A percentile compares a stretch with the other conserved stretches of the same genome.
Evolutionary conservation across 139 green algal genomes (phyloP).

Genomic region (Picochlorum sp.): DNA sequence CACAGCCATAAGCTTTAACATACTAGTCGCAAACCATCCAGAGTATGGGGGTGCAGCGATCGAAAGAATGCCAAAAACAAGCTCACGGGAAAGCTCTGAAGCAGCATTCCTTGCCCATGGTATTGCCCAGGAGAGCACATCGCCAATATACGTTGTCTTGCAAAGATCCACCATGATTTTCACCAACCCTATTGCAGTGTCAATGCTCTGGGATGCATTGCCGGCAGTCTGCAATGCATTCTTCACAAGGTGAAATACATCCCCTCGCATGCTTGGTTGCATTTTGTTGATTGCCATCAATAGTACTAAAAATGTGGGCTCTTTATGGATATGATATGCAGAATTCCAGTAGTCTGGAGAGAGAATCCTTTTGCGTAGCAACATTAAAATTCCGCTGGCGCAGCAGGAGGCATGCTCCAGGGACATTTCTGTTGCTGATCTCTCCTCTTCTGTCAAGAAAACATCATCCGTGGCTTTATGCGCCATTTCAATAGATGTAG

Average conservation of each 20-base stretch:
- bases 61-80: conserved; percentile 34
- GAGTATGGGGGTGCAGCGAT: conserved; percentile 38
- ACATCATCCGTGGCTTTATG: conserved; percentile 10
- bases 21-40: conserved; percentile 19
- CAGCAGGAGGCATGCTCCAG: conserved; percentile 23
- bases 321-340: conserved; percentile 22
- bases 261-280: conserved; percentile 30
- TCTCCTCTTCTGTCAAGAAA: conserved; percentile 1
- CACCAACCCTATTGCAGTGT: conserved; percentile 14
- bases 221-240: not conserved
- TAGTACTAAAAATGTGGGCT: conserved; percentile 29
- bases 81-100: conserved; percentile 28
- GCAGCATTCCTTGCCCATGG: conserved; percentile 28
- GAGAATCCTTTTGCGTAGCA: conserved; percentile 15
- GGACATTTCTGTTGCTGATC: conserved; percentile 6
- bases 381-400: conserved; percentile 24
- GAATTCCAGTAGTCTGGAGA: conserved; percentile 29
- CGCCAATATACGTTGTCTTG: conserved; percentile 2
- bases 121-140: conserved; percentile 24
- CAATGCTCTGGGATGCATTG: not conserved
- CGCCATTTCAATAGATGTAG: conserved; percentile 16
- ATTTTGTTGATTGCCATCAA: conserved; percentile 22
- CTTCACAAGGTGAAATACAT: conserved; percentile 7
- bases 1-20: not conserved
- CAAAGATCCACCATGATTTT: conserved; percentile 12